Evolutionary conservation across 1,139 yeast species (phyloP), one percentile per base, ranked within the genome.

Genomic region (Diutina siamensis): DNA sequence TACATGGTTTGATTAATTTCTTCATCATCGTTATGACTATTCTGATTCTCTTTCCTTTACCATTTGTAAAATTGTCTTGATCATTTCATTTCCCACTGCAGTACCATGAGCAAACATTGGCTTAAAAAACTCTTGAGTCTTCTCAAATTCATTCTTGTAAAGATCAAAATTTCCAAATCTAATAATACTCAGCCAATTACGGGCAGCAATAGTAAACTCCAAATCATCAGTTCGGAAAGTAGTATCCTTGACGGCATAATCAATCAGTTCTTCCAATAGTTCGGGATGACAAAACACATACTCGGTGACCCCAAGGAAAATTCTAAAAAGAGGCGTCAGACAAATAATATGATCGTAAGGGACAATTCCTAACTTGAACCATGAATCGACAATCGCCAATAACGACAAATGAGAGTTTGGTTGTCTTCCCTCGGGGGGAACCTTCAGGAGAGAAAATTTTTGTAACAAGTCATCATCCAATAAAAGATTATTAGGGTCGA

Each of bases 261-360:
- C 74, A 17, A 92, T 74, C 51, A 94, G 83, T 51, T 79, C 80
- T 47, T 88, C 96, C 38, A 92, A 64, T 38, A 89, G 63, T 0
- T 83, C 85, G 0, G 94, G 92, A 0, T 89, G 78, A 56, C 95
- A 80, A 59, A 92, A 92, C 32, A 92, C 66, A 59, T 87, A 89
- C 58, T 92, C 97, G 0, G 95, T 80, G 19, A 92, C 97, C 38
- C 97, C 98, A 45, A 92, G 71, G 64, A 94, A 87, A 42, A 92
- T 87, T 58, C 98, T 73, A 60, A 89, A 92, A 36, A 71, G 57
- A 32, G 98, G 98, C 0, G 98, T 92, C 1, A 97, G 87, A 59
- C 98, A 92, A 51, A 92, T 89, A 65, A 89, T 89, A 61, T 92
- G 98, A 59, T 89, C 97, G 57, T 92, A 89, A 1, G 98, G 98